These are phyloP conservation scores for Cyclotella baltica DNA, from an alignment of 108 stramenopile species.

Conservation along the genomic window DNA sequence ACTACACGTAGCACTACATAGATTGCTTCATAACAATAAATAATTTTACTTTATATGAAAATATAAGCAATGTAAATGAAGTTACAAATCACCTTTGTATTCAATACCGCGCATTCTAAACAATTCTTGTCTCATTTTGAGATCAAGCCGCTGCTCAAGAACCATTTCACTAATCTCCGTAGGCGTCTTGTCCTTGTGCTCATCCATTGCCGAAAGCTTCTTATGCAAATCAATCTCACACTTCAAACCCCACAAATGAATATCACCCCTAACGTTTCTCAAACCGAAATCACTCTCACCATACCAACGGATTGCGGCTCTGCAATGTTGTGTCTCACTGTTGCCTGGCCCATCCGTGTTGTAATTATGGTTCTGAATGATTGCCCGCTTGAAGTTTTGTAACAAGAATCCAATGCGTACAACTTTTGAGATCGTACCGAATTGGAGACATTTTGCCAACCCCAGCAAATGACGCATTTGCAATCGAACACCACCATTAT, in stretches of 20 bases:
- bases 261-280: background rate
- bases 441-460: background rate
- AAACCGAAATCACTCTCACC: constrained; percentile 8
- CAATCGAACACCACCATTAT: background rate
- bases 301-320: constrained; percentile 12
- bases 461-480: background rate
- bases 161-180: constrained; percentile 16
- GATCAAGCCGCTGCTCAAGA: background rate
- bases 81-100: too few species aligned
- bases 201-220: constrained; percentile 7
- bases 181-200: constrained; percentile 7
- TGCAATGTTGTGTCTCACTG: constrained; percentile 1
- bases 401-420: too few species aligned
- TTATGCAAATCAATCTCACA: constrained; percentile 2
- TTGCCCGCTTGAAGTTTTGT: too few species aligned
- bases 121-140: background rate
- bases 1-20: too few species aligned
- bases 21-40: too few species aligned
- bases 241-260: constrained; percentile 9
- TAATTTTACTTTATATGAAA: too few species aligned
- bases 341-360: too few species aligned
- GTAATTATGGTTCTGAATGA: too few species aligned
- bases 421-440: too few species aligned
- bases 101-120: too few species aligned
- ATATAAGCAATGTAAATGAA: too few species aligned